Evolutionary conservation across 768 basidiomycete genomes (phyloP).

Genomic region (Kwoniella heveanensis): DNA sequence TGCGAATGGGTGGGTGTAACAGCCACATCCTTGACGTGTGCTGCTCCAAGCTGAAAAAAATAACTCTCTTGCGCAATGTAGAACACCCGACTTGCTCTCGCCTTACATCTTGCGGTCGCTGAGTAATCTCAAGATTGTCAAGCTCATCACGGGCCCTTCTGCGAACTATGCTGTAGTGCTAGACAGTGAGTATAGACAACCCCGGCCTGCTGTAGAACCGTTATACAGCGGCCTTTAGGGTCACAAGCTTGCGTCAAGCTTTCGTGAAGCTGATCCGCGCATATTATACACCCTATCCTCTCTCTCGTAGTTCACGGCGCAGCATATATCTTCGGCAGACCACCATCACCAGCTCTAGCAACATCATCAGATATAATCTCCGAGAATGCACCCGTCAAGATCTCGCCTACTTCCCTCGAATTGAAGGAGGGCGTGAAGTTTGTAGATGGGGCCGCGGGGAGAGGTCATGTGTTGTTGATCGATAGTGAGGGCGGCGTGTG

Average conservation of each 20-base stretch:
- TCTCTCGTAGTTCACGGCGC: slow-evolving; percentile 60
- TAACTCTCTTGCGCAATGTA: background rate
- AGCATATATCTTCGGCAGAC: slow-evolving; percentile 90
- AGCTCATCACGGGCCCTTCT: slow-evolving; percentile 64
- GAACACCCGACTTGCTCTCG: slow-evolving; percentile 76
- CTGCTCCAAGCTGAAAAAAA: too few relatives aligned
- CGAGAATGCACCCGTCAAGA: slow-evolving; percentile 70
- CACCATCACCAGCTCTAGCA: slow-evolving; percentile 67
- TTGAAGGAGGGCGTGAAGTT: slow-evolving; percentile 61
- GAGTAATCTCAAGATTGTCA: slow-evolving; percentile 71
- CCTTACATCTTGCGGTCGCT: slow-evolving; percentile 88
- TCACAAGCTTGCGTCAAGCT: too few relatives aligned
- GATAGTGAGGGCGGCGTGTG: slow-evolving; percentile 79
- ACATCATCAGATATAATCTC: slow-evolving; percentile 64
- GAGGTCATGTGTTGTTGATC: slow-evolving; percentile 79
- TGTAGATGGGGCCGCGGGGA: slow-evolving; percentile 79
- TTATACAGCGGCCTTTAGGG: too few relatives aligned
- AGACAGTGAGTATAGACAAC: slow-evolving; percentile 42
- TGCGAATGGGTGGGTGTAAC: background rate
- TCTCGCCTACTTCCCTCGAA: slow-evolving; percentile 67
- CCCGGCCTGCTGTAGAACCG: too few relatives aligned
- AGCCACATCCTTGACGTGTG: background rate
- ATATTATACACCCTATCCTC: background rate
- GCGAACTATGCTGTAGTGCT: slow-evolving; percentile 51
- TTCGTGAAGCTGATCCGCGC: background rate